Evolutionary conservation across 1,284 basidiomycete species (phyloP).

Genomic region (Termitomyces sp.): DNA sequence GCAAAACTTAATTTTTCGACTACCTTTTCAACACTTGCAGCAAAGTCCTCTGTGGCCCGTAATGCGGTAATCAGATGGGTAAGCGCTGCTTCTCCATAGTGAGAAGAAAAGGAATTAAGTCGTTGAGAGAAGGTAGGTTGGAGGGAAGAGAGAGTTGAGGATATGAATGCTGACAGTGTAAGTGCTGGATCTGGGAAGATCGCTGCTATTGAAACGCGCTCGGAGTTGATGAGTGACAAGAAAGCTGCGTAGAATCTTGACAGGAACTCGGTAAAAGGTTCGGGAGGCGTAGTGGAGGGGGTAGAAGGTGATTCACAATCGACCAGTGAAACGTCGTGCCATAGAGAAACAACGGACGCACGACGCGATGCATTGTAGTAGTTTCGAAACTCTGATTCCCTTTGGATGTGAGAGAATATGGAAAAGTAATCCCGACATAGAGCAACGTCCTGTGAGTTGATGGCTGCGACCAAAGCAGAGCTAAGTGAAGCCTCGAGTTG

Average conservation of each 20-base stretch:
- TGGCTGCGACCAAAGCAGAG: constrained; percentile 78
- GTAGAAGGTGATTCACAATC: constrained; percentile 42
- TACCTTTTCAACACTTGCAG: constrained; percentile 61
- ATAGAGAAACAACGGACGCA: constrained; percentile 56
- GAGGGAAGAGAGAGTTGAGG: constrained; percentile 71
- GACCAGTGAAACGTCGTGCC: constrained; percentile 54
- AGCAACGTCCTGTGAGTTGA: constrained; percentile 69
- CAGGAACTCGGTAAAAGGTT: constrained; percentile 62
- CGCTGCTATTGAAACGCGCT: constrained; percentile 68
- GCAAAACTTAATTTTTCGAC: constrained; percentile 60
- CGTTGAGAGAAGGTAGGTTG: constrained; percentile 78
- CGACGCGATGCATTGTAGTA: constrained; percentile 88
- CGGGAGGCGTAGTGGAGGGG: constrained; percentile 21
- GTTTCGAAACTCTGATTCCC: constrained; percentile 85
- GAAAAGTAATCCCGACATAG: constrained; percentile 75
- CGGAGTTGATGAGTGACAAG: constrained; percentile 59
- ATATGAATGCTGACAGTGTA: constrained; percentile 77
- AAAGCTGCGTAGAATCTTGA: constrained; percentile 71
- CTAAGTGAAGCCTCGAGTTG: constrained; percentile 88
- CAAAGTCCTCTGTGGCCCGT: constrained; percentile 78
- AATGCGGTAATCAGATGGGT: constrained; percentile 67
- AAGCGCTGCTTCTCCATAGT: constrained; percentile 60
- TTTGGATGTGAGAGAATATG: constrained; percentile 86
- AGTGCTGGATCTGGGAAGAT: constrained; percentile 78
- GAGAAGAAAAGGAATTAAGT: constrained; percentile 60